Evolutionary conservation across 352 stramenopile genomes (phyloP), one percentile per base, ranked within the genome.

Genomic region (Pilasporangium apinafurcum): DNA sequence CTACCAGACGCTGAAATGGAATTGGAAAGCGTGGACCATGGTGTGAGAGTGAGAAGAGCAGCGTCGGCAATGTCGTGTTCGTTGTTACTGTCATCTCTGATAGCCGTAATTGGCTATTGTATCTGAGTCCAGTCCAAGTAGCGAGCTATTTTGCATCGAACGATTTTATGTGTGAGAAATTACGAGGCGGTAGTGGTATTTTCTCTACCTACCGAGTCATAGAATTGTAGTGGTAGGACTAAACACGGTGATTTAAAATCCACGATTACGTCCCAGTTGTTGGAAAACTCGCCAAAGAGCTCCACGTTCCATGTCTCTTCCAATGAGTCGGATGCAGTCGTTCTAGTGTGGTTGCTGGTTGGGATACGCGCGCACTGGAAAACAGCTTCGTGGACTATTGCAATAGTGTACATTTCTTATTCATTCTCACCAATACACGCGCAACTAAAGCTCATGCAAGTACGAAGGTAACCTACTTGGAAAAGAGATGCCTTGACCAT

Each of bases 171-270:
- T 29, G 38, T 41, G 14, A 14, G 12, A 10, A 25, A 13, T 4
- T 8, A 32, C 27, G 34, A 37, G 3, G 16, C 44, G 32, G 46
- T 32, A 39, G 26, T 14, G 2, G 6, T 17, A 34, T 34, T 31
- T n/a, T 5, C 18, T 25, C 9, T 28, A 21, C 42, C 9, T 57
- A 86, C 75, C 42, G 59, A 49, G 32, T 82, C 68, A 33, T 79
- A 87, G 43, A 85, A 85, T 37, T 87, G 67, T 26, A 58, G 55
- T 2, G 75, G 71, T 0, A 87, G 67, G 16, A 62, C 53, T 14
- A 87, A 60, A 28, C 75, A 87, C 5, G 71, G 68, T 0, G 53
- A 32, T 44, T 85, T 80, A 24, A 83, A 76, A 37, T 87, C 74
- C 20, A 87, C 42, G 3, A 59, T 32, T 8, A 65, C 69, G 29